Conservation (phyloP, 495 filamentous ascomycete genomes). For the Xylaria grammica region DNA sequence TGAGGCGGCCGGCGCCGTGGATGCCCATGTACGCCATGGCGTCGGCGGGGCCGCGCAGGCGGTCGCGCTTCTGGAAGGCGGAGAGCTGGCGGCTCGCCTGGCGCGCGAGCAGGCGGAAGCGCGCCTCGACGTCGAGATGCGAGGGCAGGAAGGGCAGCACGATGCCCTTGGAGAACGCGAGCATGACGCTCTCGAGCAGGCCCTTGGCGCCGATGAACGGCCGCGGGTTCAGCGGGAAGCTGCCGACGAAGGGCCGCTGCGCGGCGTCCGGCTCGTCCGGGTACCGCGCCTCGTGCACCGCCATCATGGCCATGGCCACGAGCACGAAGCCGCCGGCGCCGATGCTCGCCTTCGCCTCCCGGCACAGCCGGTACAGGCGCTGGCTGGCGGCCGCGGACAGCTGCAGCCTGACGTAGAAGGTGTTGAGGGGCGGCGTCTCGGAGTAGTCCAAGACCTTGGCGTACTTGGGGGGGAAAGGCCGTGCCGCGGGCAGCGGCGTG, state of each 20-base stretch:
- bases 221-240: slow-evolving; percentile 21
- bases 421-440: slow-evolving; percentile 18
- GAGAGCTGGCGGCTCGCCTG: slow-evolving; percentile 20
- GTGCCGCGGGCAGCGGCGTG: background rate
- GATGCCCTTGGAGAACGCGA: slow-evolving; percentile 14
- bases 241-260: slow-evolving; percentile 15
- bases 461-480: slow-evolving; percentile 12
- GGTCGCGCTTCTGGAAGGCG: slow-evolving; percentile 18
- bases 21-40: slow-evolving; percentile 19
- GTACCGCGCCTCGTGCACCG: slow-evolving; percentile 14
- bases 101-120: slow-evolving; percentile 20
- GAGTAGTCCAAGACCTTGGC: slow-evolving; percentile 16
- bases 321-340: slow-evolving; percentile 20
- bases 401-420: slow-evolving; percentile 12
- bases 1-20: slow-evolving; percentile 13
- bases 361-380: slow-evolving; percentile 16
- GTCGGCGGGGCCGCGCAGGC: background rate
- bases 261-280: slow-evolving; percentile 13
- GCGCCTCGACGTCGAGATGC: slow-evolving; percentile 15
- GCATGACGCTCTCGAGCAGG: slow-evolving; percentile 13
- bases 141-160: slow-evolving; percentile 20
- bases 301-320: slow-evolving; percentile 22
- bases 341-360: slow-evolving; percentile 16
- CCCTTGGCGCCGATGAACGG: slow-evolving; percentile 13
- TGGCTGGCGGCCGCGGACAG: slow-evolving; percentile 15